Base-by-base conservation (phyloP, 139 green algal genomes). In the Edaphochlamys debaryana region DNA sequence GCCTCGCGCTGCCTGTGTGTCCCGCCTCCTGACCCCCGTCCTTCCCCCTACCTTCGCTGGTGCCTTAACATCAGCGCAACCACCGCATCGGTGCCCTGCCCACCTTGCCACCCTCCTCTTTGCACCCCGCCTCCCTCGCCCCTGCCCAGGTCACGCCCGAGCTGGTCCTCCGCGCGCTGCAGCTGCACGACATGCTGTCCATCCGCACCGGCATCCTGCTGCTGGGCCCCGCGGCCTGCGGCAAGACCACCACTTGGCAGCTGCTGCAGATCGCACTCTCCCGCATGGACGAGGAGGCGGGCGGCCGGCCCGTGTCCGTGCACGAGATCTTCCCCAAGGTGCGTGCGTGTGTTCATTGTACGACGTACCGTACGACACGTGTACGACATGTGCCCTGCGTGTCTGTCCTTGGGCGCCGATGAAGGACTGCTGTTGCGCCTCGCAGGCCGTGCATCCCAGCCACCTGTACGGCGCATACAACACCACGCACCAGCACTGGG, bases 381-480 rank as follows among this genome's bases (percentile, higher is more conserved):
- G n/a, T n/a, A n/a, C n/a, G n/a, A n/a, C n/a, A n/a, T n/a, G n/a
- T 56, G 54, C 5, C 17, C 27, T 63, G 40, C 38, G 34, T 64
- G 40, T n/a, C 23, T 67, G 34, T 22, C 8, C 9, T 74, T 74
- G 27, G 30, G 32, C 25, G 27, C 64, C 7, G 13, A 60, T 36
- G 8, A n/a, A 60, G 69, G 69, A n/a, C n/a, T n/a, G n/a, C n/a
- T n/a, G n/a, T n/a, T n/a, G n/a, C n/a, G n/a, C n/a, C n/a, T n/a
- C 36, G 23, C 81, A 92, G 80, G 77, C 81, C 0, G 82, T 95
- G 5, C 89, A 85, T 42, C 90, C 91, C 67, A 79, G 74, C 37
- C 91, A 95, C 80, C 89, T 96, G 82, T 96, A 95, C 79, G 93
- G 93, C 54, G 67, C 87, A 62, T 90, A 92, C 85, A 92, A 96